Evolutionary conservation across 1,139 yeast genomes (phyloP).

Genomic region (Pichia sp.): DNA sequence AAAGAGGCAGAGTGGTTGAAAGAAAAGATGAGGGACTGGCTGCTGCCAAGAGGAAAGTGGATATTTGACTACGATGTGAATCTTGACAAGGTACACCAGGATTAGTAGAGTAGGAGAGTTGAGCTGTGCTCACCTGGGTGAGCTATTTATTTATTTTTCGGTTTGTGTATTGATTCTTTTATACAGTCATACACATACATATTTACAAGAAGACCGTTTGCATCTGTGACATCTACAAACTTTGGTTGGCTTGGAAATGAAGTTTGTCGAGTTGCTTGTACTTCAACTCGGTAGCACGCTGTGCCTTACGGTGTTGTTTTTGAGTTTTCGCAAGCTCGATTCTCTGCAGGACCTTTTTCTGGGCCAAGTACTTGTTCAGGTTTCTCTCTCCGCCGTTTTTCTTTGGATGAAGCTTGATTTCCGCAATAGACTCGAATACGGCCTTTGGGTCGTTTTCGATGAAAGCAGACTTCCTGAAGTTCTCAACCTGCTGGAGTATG

Average conservation of each 20-base stretch:
- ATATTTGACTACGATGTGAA: slow-evolving; percentile 8
- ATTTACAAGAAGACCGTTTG: slow-evolving; percentile 1
- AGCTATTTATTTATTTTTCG: too few relatives aligned
- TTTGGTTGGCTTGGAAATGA: slow-evolving; percentile 12
- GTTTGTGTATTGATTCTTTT: not conserved
- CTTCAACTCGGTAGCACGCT: slow-evolving; percentile 14
- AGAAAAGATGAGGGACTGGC: slow-evolving; percentile 38
- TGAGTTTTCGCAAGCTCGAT: slow-evolving; percentile 30
- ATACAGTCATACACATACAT: not conserved
- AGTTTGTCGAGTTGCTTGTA: slow-evolving; percentile 17
- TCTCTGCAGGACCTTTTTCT: slow-evolving; percentile 59
- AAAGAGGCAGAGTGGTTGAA: slow-evolving; percentile 55
- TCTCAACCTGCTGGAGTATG: slow-evolving; percentile 41
- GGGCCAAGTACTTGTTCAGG: slow-evolving; percentile 64
- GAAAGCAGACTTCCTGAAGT: slow-evolving; percentile 53
- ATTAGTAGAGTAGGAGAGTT: not conserved
- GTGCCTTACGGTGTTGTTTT: slow-evolving; percentile 22
- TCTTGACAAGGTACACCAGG: not conserved
- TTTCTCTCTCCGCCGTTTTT: slow-evolving; percentile 89
- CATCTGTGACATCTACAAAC: slow-evolving; percentile 3
- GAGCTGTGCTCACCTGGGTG: too few relatives aligned
- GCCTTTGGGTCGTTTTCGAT: not conserved
- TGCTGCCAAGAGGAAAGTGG: slow-evolving; percentile 7
- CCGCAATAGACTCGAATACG: slow-evolving; percentile 30
- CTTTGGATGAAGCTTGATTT: slow-evolving; percentile 65